Conservation (phyloP, 2,329 filamentous ascomycete genomes). For the Capronia epimyces region DNA sequence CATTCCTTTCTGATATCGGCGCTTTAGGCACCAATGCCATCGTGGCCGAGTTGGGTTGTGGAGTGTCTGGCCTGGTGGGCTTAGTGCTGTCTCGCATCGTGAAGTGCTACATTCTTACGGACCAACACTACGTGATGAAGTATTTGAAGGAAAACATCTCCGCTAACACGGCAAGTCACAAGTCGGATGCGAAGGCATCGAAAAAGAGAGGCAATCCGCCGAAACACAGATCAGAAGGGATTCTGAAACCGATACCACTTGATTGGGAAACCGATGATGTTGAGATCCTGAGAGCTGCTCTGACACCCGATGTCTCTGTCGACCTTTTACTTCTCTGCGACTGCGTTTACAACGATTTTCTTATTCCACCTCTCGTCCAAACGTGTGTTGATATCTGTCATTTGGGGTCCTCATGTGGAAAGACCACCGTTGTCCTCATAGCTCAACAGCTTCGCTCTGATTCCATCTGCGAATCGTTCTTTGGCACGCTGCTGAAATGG, state of each 20-base stretch:
- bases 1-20: constrained; percentile 55
- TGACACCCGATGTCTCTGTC: constrained; percentile 41
- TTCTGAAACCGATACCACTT: constrained; percentile 44
- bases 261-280: constrained; percentile 71
- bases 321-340: constrained; percentile 80
- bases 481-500: constrained; percentile 57
- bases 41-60: constrained; percentile 80
- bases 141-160: constrained; percentile 70
- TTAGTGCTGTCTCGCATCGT: constrained; percentile 61
- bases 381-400: constrained; percentile 71
- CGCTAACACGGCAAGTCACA: constrained; percentile 33
- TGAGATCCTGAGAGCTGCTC: constrained; percentile 33
- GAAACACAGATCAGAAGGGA: constrained; percentile 8
- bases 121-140: constrained; percentile 78
- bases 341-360: constrained; percentile 88
- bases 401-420: constrained; percentile 42
- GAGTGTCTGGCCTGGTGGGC: constrained; percentile 74
- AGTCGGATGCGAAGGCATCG: not conserved
- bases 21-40: constrained; percentile 53
- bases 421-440: constrained; percentile 67
- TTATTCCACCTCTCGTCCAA: constrained; percentile 75
- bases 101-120: constrained; percentile 66
- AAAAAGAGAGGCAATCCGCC: constrained; percentile 20
- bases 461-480: constrained; percentile 79
- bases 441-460: constrained; percentile 84